Evolutionary conservation across 1,284 basidiomycete species (phyloP), one percentile per base, ranked within the genome.

Genomic region (Leccinum insigne): DNA sequence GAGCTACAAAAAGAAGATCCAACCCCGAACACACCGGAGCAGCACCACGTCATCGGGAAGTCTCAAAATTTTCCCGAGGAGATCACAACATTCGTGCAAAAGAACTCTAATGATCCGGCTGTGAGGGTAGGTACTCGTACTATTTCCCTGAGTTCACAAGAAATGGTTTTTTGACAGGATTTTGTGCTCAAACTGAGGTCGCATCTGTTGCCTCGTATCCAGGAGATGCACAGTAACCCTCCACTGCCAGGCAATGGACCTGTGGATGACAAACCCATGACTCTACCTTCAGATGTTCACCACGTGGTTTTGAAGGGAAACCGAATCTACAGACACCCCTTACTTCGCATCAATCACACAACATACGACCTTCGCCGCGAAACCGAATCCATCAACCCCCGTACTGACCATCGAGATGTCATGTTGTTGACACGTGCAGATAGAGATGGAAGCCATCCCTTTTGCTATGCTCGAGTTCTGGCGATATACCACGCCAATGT

Each of bases 41-140:
- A 62, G 9, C 71, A 70, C 42, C 64, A 73, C 42, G 58, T 63
- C 44, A 70, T 75, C 1, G 69, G 66, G 2, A 61, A 60, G 11
- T 66, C 63, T n/a, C 64, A 66, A 42, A 70, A 68, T 54, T 62
- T 64, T 32, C 61, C 44, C 1, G 47, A 68, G 23, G 61, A 69
- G 8, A 47, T 78, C 3, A 57, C 58, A 2, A 26, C 58, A 5
- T 75, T 70, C 65, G 18, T 69, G 16, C 49, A 40, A 35, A 26
- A 1, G 2, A 56, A 56, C 8, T 56, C 54, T 56, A 0, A 56
- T 29, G 26, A 56, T 23, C 54, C 26, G 5, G 54, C 54, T 56
- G 54, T 2, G 26, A 56, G 0, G 54, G 54, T 26, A 29, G 18
- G 16, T 56, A 14, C 18, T 52, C 26, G 1, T 56, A 23, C 23